A percentile compares a stretch with the other conserved stretches of the same genome.
Evolutionary conservation across 176 grass and related monocot species (phyloP).

Genomic region (Guadua angustifolia): DNA sequence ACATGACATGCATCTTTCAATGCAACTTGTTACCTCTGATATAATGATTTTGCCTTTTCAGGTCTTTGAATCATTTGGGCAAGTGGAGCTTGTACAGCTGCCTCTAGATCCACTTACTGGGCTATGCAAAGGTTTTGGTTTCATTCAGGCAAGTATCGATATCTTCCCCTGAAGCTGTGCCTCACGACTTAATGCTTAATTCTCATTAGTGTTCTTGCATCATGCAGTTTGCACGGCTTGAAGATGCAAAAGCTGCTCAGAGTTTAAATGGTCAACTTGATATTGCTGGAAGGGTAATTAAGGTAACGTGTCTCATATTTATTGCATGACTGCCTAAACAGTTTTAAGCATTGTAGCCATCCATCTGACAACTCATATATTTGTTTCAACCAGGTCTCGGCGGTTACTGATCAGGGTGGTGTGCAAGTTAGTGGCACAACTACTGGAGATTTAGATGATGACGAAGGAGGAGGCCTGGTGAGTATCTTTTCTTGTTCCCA

Average conservation of each 20-base stretch:
- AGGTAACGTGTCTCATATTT: conserved; percentile 57
- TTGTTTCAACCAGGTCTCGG: conserved; percentile 68
- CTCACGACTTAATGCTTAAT: background rate
- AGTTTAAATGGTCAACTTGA: conserved; percentile 98
- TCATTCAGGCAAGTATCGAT: conserved; percentile 70
- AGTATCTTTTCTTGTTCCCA: conserved; percentile 32
- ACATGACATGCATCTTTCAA: background rate
- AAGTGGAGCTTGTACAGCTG: conserved; percentile 93
- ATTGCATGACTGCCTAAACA: background rate
- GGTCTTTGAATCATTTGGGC: conserved; percentile 98
- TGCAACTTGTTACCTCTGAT: background rate
- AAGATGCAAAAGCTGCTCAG: conserved; percentile 98
- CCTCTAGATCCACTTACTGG: conserved; percentile 85
- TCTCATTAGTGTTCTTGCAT: conserved; percentile 37
- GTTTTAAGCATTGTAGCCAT: conserved; percentile 22
- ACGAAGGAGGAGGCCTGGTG: conserved; percentile 97
- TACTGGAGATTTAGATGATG: conserved; percentile 93
- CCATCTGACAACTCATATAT: background rate
- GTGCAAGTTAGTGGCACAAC: conserved; percentile 65
- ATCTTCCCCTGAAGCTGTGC: conserved; percentile 16
- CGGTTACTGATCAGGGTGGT: conserved; percentile 88
- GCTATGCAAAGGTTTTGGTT: conserved; percentile 95
- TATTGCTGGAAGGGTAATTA: conserved; percentile 96
- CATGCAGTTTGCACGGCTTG: conserved; percentile 84
- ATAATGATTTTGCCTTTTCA: conserved; percentile 45